phyloP scores from a whole-genome alignment of 208 protist species.

The Cochliopodium minus region DNA sequence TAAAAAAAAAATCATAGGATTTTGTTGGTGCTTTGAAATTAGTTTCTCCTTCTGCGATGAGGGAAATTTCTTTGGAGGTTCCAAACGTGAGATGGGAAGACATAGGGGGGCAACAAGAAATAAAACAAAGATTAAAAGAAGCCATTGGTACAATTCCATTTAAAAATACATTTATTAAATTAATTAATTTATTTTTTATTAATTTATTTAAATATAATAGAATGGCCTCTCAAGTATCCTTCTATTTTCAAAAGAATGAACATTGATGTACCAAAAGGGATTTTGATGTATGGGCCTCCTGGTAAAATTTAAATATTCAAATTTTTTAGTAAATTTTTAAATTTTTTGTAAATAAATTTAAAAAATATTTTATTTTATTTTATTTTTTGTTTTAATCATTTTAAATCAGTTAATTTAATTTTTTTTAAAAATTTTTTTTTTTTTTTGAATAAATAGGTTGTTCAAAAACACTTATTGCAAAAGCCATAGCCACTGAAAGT shows the following conservation, averaged over 20 bases:
- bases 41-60: conserved; percentile 59
- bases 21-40: conserved; percentile 55
- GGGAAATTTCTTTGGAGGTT: conserved; percentile 49
- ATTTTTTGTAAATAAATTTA: no score
- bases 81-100: conserved; percentile 67
- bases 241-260: conserved; percentile 68
- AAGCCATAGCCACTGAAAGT: conserved; percentile 59
- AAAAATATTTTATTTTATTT: no score
- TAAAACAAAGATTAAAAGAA: conserved; percentile 64
- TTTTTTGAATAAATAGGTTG: no score
- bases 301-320: no score
- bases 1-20: no score
- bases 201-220: neutral
- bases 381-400: no score
- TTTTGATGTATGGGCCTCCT: conserved; percentile 77
- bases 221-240: conserved; percentile 62
- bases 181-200: conserved; percentile 3
- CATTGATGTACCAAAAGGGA: conserved; percentile 62
- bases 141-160: no score
- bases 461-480: conserved; percentile 68
- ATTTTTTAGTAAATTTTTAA: no score
- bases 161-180: conserved; percentile 11
- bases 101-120: conserved; percentile 72
- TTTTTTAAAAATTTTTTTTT: no score
- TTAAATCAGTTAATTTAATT: no score